phyloP scores from a whole-genome alignment of 1,284 basidiomycete species.

The Coriolopsis trogii region DNA sequence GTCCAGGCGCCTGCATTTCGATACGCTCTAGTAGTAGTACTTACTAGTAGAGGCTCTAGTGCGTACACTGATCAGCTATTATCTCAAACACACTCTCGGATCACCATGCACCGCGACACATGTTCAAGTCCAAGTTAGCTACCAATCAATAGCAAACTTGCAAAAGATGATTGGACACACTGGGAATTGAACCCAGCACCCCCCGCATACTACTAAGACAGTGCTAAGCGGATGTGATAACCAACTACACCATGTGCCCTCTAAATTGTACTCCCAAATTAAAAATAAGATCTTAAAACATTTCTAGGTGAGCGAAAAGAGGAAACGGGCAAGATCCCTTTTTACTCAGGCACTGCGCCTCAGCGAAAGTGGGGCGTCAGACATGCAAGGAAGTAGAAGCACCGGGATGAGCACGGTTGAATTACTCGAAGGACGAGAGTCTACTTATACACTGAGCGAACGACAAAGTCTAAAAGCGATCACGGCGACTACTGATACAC shows the following conservation, averaged over 20 bases:
- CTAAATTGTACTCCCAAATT: background rate
- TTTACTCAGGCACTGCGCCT: background rate
- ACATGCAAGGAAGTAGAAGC: background rate
- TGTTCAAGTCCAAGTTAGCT: too few species aligned
- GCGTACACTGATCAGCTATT: too few species aligned
- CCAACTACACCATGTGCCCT: conserved; percentile 14
- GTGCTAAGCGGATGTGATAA: conserved; percentile 14
- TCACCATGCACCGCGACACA: too few species aligned
- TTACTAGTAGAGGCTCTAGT: too few species aligned
- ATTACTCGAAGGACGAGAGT: background rate
- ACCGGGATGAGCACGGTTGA: conserved; percentile 4
- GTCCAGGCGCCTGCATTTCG: too few species aligned
- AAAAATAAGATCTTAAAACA: background rate
- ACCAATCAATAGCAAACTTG: background rate
- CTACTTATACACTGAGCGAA: background rate
- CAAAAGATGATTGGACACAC: conserved; percentile 3
- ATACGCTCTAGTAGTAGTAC: too few species aligned
- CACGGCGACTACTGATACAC: background rate
- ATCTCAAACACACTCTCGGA: too few species aligned
- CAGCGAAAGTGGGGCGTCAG: background rate
- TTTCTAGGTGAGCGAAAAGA: too few species aligned
- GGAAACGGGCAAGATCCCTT: background rate
- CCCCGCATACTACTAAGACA: background rate
- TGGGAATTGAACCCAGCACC: conserved; percentile 13
- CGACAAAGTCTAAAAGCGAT: background rate